Conservation (phyloP, 495 filamentous ascomycete genomes). For the Hypoxylon lenormandii region DNA sequence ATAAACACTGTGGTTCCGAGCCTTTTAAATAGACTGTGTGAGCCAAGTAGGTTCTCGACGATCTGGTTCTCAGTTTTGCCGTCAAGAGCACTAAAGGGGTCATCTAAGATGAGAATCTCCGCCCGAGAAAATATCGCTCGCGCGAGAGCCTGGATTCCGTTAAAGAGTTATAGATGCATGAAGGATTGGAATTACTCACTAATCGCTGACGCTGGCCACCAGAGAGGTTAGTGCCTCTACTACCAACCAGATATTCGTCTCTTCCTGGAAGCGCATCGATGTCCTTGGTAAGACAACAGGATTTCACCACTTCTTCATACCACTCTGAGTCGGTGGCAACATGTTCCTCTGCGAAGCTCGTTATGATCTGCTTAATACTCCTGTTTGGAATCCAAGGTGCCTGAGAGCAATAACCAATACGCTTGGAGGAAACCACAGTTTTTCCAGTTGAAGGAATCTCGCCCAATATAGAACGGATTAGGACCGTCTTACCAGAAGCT, state of each 20-base stretch:
- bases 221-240: constrained; percentile 72
- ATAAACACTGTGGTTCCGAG: constrained; percentile 50
- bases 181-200: constrained; percentile 42
- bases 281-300: constrained; percentile 69
- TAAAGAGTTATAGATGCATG: background rate
- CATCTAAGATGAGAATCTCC: constrained; percentile 53
- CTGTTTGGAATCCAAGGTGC: constrained; percentile 55
- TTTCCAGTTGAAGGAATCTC: constrained; percentile 53
- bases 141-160: constrained; percentile 51
- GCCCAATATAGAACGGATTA: constrained; percentile 53
- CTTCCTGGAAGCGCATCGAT: constrained; percentile 68
- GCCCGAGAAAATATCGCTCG: constrained; percentile 53
- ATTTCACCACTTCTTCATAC: constrained; percentile 69
- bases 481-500: constrained; percentile 57
- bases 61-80: constrained; percentile 51
- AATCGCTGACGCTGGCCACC: constrained; percentile 75
- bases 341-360: constrained; percentile 39
- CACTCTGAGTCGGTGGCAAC: constrained; percentile 58
- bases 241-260: constrained; percentile 71
- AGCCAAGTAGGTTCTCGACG: constrained; percentile 49
- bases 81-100: constrained; percentile 54
- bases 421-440: constrained; percentile 25
- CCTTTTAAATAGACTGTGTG: constrained; percentile 47
- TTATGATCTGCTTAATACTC: constrained; percentile 56
- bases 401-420: constrained; percentile 52